Evolutionary conservation across 1,139 yeast species (phyloP).

Genomic region (Nadsonia starkeyi-henricii): DNA sequence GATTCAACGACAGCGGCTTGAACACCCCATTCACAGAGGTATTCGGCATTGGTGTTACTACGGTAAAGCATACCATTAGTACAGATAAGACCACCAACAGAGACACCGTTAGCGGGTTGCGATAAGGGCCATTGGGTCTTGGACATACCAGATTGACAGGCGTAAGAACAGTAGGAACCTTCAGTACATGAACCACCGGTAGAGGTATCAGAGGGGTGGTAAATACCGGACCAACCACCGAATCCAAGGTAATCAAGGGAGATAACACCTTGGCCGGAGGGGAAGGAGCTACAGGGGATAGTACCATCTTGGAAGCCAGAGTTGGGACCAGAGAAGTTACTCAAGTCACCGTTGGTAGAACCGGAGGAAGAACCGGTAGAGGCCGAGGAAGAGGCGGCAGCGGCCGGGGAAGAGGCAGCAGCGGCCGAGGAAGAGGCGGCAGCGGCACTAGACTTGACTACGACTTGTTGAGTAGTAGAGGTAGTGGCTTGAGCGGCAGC

Average conservation of each 20-base stretch:
- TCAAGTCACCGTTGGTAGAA: constrained; percentile 42
- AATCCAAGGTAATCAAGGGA: constrained; percentile 64
- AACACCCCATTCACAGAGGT: constrained; percentile 78
- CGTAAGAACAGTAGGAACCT: constrained; percentile 91
- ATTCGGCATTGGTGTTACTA: constrained; percentile 45
- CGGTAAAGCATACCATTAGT: constrained; percentile 65
- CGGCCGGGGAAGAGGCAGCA: constrained; percentile 23
- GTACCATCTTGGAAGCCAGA: constrained; percentile 67
- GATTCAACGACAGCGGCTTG: constrained; percentile 56
- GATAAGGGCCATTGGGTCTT: constrained; percentile 89
- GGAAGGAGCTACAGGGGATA: constrained; percentile 63
- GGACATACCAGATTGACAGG: constrained; percentile 93
- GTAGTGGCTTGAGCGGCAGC: constrained; percentile 1
- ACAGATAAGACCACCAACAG: constrained; percentile 84
- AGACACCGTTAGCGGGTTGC: constrained; percentile 78
- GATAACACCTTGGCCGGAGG: constrained; percentile 84
- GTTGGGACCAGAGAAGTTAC: constrained; percentile 39
- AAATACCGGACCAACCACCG: constrained; percentile 90
- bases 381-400: constrained; percentile 24
- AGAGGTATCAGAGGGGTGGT: constrained; percentile 37
- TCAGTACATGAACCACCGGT: constrained; percentile 58
- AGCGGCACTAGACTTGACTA: constrained; percentile 16
- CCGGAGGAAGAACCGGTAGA: constrained; percentile 20
- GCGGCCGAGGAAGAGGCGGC: constrained; percentile 16
- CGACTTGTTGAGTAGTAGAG: not conserved